phyloP scores from a whole-genome alignment of 169 alveolate species.

The Plasmodium chabaudi region DNA sequence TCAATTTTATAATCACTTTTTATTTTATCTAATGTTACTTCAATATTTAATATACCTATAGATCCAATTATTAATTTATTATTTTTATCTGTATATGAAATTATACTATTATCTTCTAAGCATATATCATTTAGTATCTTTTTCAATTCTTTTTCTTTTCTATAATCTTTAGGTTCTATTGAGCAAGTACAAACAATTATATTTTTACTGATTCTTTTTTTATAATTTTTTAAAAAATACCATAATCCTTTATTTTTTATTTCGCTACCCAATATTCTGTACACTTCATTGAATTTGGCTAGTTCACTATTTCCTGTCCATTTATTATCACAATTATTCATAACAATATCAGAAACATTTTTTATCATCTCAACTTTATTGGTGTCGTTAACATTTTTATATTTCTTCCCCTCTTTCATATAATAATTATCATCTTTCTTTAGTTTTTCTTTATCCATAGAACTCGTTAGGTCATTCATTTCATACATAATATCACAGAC shows the following conservation, averaged over 20 bases:
- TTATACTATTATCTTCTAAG: conserved; percentile 72
- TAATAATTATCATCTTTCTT: background rate
- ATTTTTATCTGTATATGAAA: conserved; percentile 33
- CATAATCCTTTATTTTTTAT: conserved; percentile 58
- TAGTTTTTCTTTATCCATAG: conserved; percentile 11
- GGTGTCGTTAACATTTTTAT: background rate
- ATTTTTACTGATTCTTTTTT: conserved; percentile 62
- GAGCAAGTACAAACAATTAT: conserved; percentile 70
- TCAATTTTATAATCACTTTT: conserved; percentile 59
- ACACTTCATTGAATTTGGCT: conserved; percentile 6
- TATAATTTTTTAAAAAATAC: conserved; percentile 61
- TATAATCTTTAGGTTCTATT: conserved; percentile 64
- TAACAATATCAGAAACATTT: background rate
- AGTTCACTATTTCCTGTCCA: background rate
- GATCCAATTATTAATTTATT: conserved; percentile 66
- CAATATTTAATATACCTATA: conserved; percentile 70
- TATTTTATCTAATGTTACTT: conserved; percentile 71
- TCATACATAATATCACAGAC: conserved; percentile 77
- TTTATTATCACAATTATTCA: background rate
- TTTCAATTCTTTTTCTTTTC: conserved; percentile 66
- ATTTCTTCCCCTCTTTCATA: background rate
- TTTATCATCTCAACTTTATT: background rate
- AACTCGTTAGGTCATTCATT: background rate
- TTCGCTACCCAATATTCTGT: conserved; percentile 18
- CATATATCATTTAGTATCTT: conserved; percentile 48